Base-by-base conservation (phyloP, 257 asterid species). In the Primulina eburnea region DNA sequence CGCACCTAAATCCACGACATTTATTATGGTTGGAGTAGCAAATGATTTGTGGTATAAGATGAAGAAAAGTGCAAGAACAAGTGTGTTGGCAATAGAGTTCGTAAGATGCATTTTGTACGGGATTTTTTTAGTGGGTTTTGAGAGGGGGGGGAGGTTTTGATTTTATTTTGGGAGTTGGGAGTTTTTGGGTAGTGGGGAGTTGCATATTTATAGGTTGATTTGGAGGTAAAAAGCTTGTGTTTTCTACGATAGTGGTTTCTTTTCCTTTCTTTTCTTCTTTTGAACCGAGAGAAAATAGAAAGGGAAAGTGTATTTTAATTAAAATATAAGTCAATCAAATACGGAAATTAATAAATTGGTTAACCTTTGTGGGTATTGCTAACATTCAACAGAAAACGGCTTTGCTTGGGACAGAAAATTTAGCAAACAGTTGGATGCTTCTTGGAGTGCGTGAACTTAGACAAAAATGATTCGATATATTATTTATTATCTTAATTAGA, bases 1-100 rank as follows among this genome's bases (percentile, higher is more conserved):
- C 9, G 88, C 95, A 17, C 95, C 95, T 0, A 82, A 69, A 0
- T 60, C 68, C 37, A 68, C 4, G 33, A 87, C 78, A 61, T 85
- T 79, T 64, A 70, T 75, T 11, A 70, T 63, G 63, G 63, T 57
- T 29, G 73, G 5, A 33, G 65, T 32, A 61, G 86, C 72, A 0
- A 26, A 58, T 63, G 79, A 76, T 66, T 50, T 71, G 47, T 43
- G 9, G 79, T 40, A 60, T 30, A 6, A 18, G 26, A 64, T 30
- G 68, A 81, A 68, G 73, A 76, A 43, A 59, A 81, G 17, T 47
- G 70, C 3, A 9, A 68, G 69, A 7, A 68, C 67, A 58, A 76
- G 63, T 57, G 69, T 34, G 57, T 65, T 17, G 33, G 16, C 14
- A 1, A 43, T 56, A 56, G 72, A 62, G 12, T 64, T 69, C 6